Evolutionary conservation across 2,329 filamentous ascomycete genomes (phyloP).

Genomic region (Albifimbria verrucaria): DNA sequence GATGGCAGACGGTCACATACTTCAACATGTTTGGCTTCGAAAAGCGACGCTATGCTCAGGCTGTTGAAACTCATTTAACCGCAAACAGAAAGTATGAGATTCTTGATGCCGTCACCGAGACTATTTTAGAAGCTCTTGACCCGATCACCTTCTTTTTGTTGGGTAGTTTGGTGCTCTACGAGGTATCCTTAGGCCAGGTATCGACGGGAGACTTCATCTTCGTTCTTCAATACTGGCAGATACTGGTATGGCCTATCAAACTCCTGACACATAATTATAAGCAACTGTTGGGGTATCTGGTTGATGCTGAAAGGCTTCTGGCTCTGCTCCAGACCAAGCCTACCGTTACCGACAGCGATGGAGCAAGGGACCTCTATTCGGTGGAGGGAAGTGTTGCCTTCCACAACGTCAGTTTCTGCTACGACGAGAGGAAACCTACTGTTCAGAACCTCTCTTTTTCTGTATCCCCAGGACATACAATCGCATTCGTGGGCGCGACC

Average conservation of each 20-base stretch:
- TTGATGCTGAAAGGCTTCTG: constrained; percentile 62
- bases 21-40: constrained; percentile 33
- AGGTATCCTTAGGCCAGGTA: constrained; percentile 14
- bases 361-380: constrained; percentile 41
- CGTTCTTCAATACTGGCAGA: constrained; percentile 61
- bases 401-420: constrained; percentile 51
- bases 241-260: constrained; percentile 35
- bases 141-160: constrained; percentile 36
- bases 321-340: constrained; percentile 56
- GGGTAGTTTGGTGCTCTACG: constrained; percentile 14
- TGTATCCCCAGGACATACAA: constrained; percentile 48
- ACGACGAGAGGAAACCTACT: constrained; percentile 49
- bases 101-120: constrained; percentile 17
- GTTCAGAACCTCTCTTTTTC: constrained; percentile 46
- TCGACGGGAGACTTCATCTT: constrained; percentile 50
- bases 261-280: constrained; percentile 25
- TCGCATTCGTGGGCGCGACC: constrained; percentile 60
- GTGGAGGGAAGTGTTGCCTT: constrained; percentile 49
- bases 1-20: constrained; percentile 56
- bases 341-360: constrained; percentile 45
- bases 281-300: constrained; percentile 39
- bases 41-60: constrained; percentile 19
- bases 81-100: constrained; percentile 16
- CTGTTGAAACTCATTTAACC: constrained; percentile 19
- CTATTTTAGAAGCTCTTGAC: constrained; percentile 36